These are phyloP conservation scores for Paramecium primaurelia DNA, from an alignment of 73 alveolate species.

Conservation along the genomic window DNA sequence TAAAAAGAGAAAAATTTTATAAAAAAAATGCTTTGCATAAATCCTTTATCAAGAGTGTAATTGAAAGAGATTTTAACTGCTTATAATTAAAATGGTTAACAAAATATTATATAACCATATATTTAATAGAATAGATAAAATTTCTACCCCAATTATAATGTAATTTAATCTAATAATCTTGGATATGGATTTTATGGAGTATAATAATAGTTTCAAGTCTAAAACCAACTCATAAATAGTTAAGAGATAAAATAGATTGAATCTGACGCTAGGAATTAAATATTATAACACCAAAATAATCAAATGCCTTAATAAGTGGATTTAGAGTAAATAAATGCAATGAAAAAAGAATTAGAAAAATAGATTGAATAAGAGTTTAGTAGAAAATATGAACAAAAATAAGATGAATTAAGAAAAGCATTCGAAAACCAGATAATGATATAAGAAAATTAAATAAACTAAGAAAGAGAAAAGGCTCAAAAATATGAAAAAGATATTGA, in stretches of 20 bases:
- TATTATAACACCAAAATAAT: too few species aligned
- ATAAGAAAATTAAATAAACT: background rate
- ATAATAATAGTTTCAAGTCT: too few species aligned
- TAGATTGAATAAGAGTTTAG: background rate
- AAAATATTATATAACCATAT: too few species aligned
- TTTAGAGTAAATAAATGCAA: background rate
- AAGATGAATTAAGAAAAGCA: background rate
- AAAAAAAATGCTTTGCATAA: background rate
- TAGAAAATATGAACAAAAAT: background rate
- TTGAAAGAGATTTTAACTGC: background rate
- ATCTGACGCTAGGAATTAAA: background rate
- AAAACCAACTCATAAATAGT: too few species aligned
- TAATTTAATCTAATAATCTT: too few species aligned
- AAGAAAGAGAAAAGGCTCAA: background rate
- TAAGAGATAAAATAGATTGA: background rate
- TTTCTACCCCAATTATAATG: too few species aligned
- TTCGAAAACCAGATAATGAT: background rate
- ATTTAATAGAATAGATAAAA: too few species aligned
- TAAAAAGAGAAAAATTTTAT: background rate
- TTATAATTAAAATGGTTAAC: background rate
- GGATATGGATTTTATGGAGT: too few species aligned
- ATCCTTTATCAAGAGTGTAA: background rate
- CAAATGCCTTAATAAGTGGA: background rate
- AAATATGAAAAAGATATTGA: background rate
- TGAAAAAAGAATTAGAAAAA: background rate